phyloP scores from a whole-genome alignment of 192 early-diverging fungal genomes.

The Dissophora globulifera region DNA sequence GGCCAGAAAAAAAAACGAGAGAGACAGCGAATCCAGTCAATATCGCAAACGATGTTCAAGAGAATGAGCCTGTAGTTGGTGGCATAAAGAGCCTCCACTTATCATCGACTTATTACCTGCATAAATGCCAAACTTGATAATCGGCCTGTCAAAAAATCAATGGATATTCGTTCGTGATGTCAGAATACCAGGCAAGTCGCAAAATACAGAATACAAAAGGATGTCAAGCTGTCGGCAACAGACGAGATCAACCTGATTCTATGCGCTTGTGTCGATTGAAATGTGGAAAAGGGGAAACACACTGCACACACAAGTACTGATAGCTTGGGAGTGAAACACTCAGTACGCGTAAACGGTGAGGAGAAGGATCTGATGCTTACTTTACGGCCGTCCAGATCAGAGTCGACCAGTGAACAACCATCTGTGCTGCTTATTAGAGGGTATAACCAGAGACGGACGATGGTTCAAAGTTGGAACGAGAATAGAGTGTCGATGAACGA shows the following conservation, averaged over 20 bases:
- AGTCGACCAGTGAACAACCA: constrained; percentile 18
- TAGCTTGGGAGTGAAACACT: background rate
- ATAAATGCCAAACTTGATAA: constrained; percentile 46
- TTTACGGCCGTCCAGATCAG: constrained; percentile 32
- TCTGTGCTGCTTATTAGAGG: too few relatives aligned
- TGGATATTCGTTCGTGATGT: background rate
- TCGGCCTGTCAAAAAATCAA: too few relatives aligned
- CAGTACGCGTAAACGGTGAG: too few relatives aligned
- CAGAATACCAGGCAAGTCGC: background rate
- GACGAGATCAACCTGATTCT: too few relatives aligned
- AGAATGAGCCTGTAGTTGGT: too few relatives aligned
- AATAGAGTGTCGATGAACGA: too few relatives aligned
- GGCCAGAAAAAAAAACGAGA: too few relatives aligned
- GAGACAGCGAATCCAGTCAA: too few relatives aligned
- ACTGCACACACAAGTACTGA: too few relatives aligned
- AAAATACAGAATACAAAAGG: background rate
- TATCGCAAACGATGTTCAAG: background rate
- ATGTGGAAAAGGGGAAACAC: too few relatives aligned
- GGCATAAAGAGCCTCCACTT: background rate
- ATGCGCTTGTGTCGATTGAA: too few relatives aligned
- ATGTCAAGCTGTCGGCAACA: too few relatives aligned
- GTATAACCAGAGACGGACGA: constrained; percentile 14
- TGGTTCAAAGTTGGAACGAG: background rate
- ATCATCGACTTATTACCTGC: constrained; percentile 29
- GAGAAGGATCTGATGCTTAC: constrained; percentile 3